Percentiles rank a stretch among this genome's conserved stretches.
These are phyloP conservation scores for Ophiocytium majus DNA, from an alignment of 352 stramenopile genomes.

Conservation along the genomic window DNA sequence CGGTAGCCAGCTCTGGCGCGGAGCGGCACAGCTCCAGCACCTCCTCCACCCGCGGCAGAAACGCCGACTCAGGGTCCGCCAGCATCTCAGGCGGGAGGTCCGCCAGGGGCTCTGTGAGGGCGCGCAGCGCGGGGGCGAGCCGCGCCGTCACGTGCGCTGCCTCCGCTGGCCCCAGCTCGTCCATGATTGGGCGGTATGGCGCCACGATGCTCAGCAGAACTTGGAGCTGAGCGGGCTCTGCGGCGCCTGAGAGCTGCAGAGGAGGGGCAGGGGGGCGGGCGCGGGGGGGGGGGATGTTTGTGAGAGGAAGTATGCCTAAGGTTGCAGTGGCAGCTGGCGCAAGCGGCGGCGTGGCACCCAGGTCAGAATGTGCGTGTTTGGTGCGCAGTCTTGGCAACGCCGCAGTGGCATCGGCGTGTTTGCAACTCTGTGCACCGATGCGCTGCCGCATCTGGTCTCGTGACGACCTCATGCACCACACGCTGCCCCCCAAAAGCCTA, in stretches of 20 bases:
- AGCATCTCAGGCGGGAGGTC: conserved; percentile 4
- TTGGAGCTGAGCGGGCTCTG: conserved; percentile 23
- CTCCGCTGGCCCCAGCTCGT: background rate
- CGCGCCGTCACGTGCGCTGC: background rate
- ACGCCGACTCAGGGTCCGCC: conserved; percentile 13
- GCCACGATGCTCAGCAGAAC: conserved; percentile 28
- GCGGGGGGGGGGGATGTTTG: too few relatives aligned
- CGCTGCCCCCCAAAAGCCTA: too few relatives aligned
- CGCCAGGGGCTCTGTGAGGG: background rate
- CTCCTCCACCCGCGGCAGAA: background rate
- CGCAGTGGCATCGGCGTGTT: too few relatives aligned
- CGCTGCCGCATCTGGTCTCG: too few relatives aligned
- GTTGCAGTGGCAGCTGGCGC: too few relatives aligned
- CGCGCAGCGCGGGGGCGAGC: background rate
- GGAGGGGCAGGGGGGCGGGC: too few relatives aligned
- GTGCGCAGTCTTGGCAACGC: too few relatives aligned
- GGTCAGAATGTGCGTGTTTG: too few relatives aligned
- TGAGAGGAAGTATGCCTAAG: too few relatives aligned
- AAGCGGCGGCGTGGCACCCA: too few relatives aligned
- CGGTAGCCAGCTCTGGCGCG: background rate
- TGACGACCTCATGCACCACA: too few relatives aligned
- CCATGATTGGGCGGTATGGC: conserved; percentile 25
- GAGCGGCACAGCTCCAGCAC: background rate
- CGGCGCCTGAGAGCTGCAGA: conserved; percentile 9
- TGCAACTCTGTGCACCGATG: too few relatives aligned